These are phyloP conservation scores for Yamadazyma takamatsuzukensis DNA, from an alignment of 805 yeast species.

Conservation along the genomic window DNA sequence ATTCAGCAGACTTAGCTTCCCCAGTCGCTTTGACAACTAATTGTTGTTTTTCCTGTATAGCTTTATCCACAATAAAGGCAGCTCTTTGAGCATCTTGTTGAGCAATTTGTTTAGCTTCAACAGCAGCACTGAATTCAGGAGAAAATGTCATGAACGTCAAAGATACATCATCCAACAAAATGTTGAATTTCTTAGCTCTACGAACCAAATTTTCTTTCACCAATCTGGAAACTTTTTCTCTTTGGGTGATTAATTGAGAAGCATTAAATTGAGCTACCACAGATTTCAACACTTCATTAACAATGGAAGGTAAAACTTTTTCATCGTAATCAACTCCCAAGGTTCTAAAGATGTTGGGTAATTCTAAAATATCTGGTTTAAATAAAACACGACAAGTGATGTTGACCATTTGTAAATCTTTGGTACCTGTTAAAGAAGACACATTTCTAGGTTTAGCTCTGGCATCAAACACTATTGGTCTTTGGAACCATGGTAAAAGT, in stretches of 20 bases:
- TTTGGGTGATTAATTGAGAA: conserved; percentile 96
- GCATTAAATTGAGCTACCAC: conserved; percentile 99
- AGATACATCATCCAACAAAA: conserved; percentile 90
- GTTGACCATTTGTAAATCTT: conserved; percentile 98
- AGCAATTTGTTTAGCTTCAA: conserved; percentile 98
- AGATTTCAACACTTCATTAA: conserved; percentile 92
- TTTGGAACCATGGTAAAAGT: conserved; percentile 91
- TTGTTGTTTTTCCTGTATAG: conserved; percentile 96
- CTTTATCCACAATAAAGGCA: conserved; percentile 94
- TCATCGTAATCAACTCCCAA: conserved; percentile 95
- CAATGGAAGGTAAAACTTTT: conserved; percentile 95
- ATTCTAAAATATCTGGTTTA: conserved; percentile 73
- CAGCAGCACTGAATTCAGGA: conserved; percentile 96
- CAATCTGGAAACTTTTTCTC: conserved; percentile 90
- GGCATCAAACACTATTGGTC: conserved; percentile 89
- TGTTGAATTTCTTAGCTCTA: conserved; percentile 87
- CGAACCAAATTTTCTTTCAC: conserved; percentile 88
- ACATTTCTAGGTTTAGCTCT: conserved; percentile 97
- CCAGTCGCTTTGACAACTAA: conserved; percentile 96
- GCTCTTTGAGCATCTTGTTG: conserved; percentile 99
- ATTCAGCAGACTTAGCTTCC: conserved; percentile 96
- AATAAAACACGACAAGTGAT: conserved; percentile 97
- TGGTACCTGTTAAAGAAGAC: conserved; percentile 94
- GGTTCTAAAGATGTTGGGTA: conserved; percentile 87
- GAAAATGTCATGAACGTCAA: conserved; percentile 95